Evolutionary conservation across 768 basidiomycete genomes (phyloP), one percentile per base, ranked within the genome.

Genomic region (Mycena kentingensis): DNA sequence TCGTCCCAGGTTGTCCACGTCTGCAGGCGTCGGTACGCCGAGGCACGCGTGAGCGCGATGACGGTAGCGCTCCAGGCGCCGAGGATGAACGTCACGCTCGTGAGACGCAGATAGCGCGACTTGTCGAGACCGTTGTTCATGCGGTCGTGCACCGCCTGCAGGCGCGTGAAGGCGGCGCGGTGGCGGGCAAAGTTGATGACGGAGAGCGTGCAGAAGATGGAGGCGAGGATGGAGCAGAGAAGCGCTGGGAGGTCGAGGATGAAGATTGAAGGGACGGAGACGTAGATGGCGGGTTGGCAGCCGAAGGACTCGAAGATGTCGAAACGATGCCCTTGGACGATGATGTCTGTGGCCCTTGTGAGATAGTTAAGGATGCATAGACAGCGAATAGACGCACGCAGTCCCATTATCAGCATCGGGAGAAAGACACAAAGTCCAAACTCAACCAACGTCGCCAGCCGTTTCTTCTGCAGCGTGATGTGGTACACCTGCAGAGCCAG

Each of bases 401-500:
- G 45, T 12, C 13, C 38, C 51, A 52, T 52, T 37, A 24, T 47
- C 4, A 52, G 5, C 1, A 52, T 2, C 5, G 51, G 51, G 13
- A 52, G 22, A 25, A 44, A 44, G 11, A 46, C 2, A 28, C 45
- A 52, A 2, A 47, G 22, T 2, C 28, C 22, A 24, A 52, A 31
- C 21, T 78, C 73, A 38, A 73, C 63, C 8, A 65, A 54, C 27
- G 53, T 58, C 10, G 73, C 60, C 5, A 63, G 67, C 35, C 65
- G 57, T 29, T 65, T 66, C 24, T 70, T 66, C 5, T 47, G 27
- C 10, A 58, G 25, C 18, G 53, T 53, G 54, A 65, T 46, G 19
- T 49, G 6, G 72, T 68, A 56, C 74, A 76, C 24, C 82, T 70
- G 46, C 74, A 80, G n/a, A 81, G 65, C 44, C 68, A 73, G 51